These are phyloP conservation scores for Rhodotorula glutinis DNA, from an alignment of 1,284 basidiomycete species.

Conservation along the genomic window DNA sequence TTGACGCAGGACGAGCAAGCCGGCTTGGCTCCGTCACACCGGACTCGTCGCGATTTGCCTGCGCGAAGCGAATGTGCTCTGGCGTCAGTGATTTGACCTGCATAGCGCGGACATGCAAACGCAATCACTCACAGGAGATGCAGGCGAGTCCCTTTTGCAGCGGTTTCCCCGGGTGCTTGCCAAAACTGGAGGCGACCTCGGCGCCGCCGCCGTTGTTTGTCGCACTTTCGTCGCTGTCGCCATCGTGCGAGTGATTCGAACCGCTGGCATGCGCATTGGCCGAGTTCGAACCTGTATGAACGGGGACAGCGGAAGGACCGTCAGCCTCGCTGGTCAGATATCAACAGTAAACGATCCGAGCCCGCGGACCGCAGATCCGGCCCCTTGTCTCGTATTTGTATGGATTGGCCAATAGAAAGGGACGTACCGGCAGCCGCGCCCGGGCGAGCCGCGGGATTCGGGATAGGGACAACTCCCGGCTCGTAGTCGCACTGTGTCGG, in stretches of 20 bases:
- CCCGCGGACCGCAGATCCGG: too few species aligned
- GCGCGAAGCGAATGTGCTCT: too few species aligned
- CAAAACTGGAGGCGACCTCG: neutral
- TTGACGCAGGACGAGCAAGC: constrained; percentile 17
- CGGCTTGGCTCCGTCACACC: constrained; percentile 25
- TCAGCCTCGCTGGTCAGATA: too few species aligned
- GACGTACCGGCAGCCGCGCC: neutral
- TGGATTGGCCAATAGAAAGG: neutral
- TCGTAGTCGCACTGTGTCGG: constrained; percentile 19
- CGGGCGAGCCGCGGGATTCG: neutral
- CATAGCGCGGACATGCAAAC: neutral
- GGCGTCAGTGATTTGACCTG: neutral
- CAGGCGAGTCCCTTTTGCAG: constrained; percentile 30
- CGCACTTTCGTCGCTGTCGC: neutral
- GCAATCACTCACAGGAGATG: constrained; percentile 16
- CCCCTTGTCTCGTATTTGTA: too few species aligned
- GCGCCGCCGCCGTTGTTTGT: neutral
- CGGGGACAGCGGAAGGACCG: too few species aligned
- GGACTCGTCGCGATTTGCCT: constrained; percentile 28
- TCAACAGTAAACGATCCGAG: too few species aligned
- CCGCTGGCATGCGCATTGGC: too few species aligned
- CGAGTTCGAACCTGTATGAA: too few species aligned
- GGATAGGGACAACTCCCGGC: neutral
- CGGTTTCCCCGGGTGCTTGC: constrained; percentile 6
- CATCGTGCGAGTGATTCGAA: neutral